Evolutionary conservation across 306 rosid genomes (phyloP), one percentile per base, ranked within the genome.

Genomic region (Gastrolobium bilobum): DNA sequence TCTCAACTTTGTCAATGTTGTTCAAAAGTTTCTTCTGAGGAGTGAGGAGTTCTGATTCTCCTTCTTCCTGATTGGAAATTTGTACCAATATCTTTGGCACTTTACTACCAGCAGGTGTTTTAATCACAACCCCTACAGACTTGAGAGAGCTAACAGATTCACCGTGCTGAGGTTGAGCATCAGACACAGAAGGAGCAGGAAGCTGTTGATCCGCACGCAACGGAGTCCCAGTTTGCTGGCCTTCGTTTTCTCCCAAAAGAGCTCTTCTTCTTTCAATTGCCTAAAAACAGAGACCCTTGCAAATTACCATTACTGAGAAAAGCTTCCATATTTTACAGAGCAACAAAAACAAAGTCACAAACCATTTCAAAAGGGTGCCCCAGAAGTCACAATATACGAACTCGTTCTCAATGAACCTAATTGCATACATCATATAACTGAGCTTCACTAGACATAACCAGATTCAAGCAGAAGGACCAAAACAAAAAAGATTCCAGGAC

Each of bases 11-110:
- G 40, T 90, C 94, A 40, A 95, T 93, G 0, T 89, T 87, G 44
- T 91, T 85, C 29, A 95, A 78, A 6, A 93, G 90, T 51, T 90
- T 93, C 90, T 90, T 95, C 83, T 93, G 92, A 0, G 97, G 99
- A 2, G 97, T 93, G 0, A 92, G 82, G 37, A 83, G 81, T 3
- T 89, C 93, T 0, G 90, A 70, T 20, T 79, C 92, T 13, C 68
- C 90, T 40, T 75, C 60, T 0, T 69, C 60, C 53, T 85, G 84
- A 4, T 84, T 82, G 0, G 91, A 9, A 20, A 91, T 46, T 2
- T 87, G 93, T 0, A 57, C 78, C 26, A 86, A n/a, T 52, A 95
- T 73, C 38, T 80, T 79, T 0, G 85, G 87, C 0, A 82, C 58
- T 30, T 84, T 82, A 20, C 69, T 48, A 0, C 81, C 79, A 0